Conservation (phyloP, 768 basidiomycete species). For the Boletus fagicola region DNA sequence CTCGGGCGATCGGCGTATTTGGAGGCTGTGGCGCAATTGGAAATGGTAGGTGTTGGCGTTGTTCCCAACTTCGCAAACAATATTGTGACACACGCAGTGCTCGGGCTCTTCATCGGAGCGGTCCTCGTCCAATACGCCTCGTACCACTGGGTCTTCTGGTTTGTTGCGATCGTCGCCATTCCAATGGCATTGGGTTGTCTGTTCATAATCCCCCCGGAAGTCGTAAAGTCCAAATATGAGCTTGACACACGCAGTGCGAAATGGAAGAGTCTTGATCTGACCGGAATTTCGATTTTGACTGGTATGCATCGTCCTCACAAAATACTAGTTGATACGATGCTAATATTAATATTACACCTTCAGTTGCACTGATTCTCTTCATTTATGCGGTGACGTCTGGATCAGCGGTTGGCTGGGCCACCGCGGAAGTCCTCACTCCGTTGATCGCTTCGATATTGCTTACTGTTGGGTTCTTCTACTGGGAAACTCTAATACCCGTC, state of each 20-base stretch:
- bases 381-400: conserved; percentile 45
- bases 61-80: neutral
- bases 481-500: conserved; percentile 42
- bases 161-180: conserved; percentile 40
- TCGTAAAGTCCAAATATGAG: conserved; percentile 1
- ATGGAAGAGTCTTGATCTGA: conserved; percentile 36
- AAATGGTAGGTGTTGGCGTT: conserved; percentile 33
- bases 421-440: conserved; percentile 44
- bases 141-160: conserved; percentile 55
- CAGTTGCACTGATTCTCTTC: conserved; percentile 39
- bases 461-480: conserved; percentile 46
- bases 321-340: neutral
- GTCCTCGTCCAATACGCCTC: conserved; percentile 39
- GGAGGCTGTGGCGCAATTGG: conserved; percentile 46
- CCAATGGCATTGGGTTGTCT: conserved; percentile 33
- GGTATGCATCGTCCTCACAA: conserved; percentile 19
- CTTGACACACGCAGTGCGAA: conserved; percentile 4
- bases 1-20: conserved; percentile 48
- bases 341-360: conserved; percentile 9
- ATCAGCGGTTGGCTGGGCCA: conserved; percentile 48
- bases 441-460: conserved; percentile 45
- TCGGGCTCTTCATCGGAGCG: conserved; percentile 44
- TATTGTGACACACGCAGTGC: conserved; percentile 24
- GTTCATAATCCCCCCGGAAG: conserved; percentile 35
- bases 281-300: conserved; percentile 40